These are phyloP conservation scores for Plasmopara viticola DNA, from an alignment of 352 stramenopile species.

Conservation along the genomic window DNA sequence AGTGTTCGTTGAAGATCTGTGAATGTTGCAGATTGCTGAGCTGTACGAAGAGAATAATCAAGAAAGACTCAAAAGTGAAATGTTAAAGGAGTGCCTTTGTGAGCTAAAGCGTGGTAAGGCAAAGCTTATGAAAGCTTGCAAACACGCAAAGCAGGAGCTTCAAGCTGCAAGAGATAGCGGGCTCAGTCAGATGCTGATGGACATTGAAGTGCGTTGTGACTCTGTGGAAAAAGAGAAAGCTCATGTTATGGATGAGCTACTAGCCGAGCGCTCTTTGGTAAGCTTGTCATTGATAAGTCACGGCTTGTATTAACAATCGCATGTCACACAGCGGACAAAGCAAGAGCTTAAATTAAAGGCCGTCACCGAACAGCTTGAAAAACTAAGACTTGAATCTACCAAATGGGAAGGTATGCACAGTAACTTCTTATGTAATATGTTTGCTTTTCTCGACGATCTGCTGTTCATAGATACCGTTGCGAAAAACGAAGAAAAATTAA, in stretches of 20 bases:
- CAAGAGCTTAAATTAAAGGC: conserved; percentile 16
- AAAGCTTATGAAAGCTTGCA: conserved; percentile 73
- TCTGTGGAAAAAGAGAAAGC: conserved; percentile 44
- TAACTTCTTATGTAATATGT: conserved; percentile 4
- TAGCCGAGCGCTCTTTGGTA: conserved; percentile 35
- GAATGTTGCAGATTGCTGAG: conserved; percentile 35
- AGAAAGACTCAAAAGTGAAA: conserved; percentile 64
- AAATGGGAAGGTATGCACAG: conserved; percentile 29
- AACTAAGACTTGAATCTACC: conserved; percentile 12
- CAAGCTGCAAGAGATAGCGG: conserved; percentile 57
- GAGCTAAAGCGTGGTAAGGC: conserved; percentile 64
- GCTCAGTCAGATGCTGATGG: conserved; percentile 53
- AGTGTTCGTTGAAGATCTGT: neutral
- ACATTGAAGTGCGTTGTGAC: conserved; percentile 54
- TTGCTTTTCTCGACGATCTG: neutral
- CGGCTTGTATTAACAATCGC: neutral
- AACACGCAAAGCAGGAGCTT: conserved; percentile 52
- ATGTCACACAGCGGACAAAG: conserved; percentile 11
- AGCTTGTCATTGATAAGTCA: neutral
- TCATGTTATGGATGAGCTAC: conserved; percentile 29
- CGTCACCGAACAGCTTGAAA: conserved; percentile 18
- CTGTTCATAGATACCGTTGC: conserved; percentile 25
- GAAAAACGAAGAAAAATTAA: conserved; percentile 37
- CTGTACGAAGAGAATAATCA: conserved; percentile 66
- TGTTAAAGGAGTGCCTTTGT: conserved; percentile 54